Evolutionary conservation across 306 rosid genomes (phyloP), one percentile per base, ranked within the genome.

Genomic region (Albizia julibrissin): DNA sequence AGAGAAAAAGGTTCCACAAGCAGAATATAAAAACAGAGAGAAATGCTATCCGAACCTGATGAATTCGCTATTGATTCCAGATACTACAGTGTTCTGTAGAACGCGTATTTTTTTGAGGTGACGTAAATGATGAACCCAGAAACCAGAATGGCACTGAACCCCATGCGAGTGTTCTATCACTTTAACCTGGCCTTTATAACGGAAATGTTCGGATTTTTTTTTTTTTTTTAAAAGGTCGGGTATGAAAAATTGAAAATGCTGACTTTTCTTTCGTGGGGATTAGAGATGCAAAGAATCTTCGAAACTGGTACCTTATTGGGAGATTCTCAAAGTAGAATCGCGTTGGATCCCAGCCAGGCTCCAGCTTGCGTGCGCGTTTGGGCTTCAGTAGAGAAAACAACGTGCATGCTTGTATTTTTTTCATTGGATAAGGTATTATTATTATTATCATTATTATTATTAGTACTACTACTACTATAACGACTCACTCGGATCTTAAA

Each of bases 41-140:
- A 87, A 74, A 66, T 62, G 77, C 5, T 54, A 74, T 79, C 73
- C 74, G 65, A 5, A 84, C 87, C 87, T 87, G 39, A 70, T 81
- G 73, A 72, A 69, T 29, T 81, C 33, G 59, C n/a, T 79, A 75
- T 54, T 76, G n/a, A 65, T 10, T 64, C 50, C 69, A 62, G 75
- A 49, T 26, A 50, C 46, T 39, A 10, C 16, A 54, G 11, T 29
- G 31, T 49, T 34, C 46, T 50, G 31, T 10, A 14, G 31, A 52
- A 74, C 5, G 29, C 22, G 44, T 5, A 43, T 10, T 31, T 26
- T 27, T 8, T 43, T 12, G 39, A 9, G 37, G 59, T 11, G 33
- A 13, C 24, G 13, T 27, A 24, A 10, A 59, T 4, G 15, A 33
- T 1, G 58, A 40, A 11, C 12, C 12, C 47, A 72, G 40, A 52